A percentile compares a stretch with the other conserved stretches of the same genome.
phyloP scores from a whole-genome alignment of 805 yeast species.

The Saturnispora bothae region DNA sequence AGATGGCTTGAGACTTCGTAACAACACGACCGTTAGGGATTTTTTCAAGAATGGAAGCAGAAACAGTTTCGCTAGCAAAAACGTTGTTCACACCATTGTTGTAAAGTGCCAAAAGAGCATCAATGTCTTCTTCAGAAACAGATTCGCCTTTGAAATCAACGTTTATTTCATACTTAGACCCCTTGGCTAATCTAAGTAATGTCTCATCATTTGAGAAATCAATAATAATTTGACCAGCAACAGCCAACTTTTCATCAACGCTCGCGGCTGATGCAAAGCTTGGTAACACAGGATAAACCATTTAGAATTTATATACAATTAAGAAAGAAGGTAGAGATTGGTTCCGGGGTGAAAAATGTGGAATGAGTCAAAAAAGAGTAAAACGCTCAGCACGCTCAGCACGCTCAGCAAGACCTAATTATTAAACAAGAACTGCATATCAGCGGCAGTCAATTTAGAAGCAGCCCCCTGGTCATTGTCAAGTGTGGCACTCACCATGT shows the following conservation, averaged over 20 bases:
- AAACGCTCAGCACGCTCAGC: not conserved
- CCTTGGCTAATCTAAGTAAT: conserved; percentile 11
- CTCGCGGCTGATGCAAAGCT: conserved; percentile 13
- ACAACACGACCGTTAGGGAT: conserved; percentile 28
- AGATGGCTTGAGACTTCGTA: conserved; percentile 13
- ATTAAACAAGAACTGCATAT: conserved; percentile 86
- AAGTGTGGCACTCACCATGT: conserved; percentile 95
- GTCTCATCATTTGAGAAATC: conserved; percentile 14
- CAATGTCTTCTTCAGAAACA: conserved; percentile 15
- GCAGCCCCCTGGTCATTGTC: conserved; percentile 90
- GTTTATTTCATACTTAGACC: conserved; percentile 9
- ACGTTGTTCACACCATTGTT: conserved; percentile 24
- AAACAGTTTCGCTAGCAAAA: conserved; percentile 17
- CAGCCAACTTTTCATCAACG: conserved; percentile 12
- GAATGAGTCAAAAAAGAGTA: conserved; percentile 1
- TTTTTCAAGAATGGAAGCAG: conserved; percentile 15
- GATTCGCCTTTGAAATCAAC: conserved; percentile 17
- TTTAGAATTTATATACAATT: conserved; percentile 2
- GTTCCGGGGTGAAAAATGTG: not conserved
- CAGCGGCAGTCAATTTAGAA: conserved; percentile 81
- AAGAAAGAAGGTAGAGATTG: not conserved
- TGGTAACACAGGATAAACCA: conserved; percentile 29
- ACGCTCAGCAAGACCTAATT: conserved; percentile 31
- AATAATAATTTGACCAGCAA: conserved; percentile 24
- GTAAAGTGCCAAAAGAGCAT: conserved; percentile 17